A percentile compares a stretch with the other conserved stretches of the same genome.
These are phyloP conservation scores for Solanum sitiens DNA, from an alignment of 257 asterid species.

Conservation along the genomic window DNA sequence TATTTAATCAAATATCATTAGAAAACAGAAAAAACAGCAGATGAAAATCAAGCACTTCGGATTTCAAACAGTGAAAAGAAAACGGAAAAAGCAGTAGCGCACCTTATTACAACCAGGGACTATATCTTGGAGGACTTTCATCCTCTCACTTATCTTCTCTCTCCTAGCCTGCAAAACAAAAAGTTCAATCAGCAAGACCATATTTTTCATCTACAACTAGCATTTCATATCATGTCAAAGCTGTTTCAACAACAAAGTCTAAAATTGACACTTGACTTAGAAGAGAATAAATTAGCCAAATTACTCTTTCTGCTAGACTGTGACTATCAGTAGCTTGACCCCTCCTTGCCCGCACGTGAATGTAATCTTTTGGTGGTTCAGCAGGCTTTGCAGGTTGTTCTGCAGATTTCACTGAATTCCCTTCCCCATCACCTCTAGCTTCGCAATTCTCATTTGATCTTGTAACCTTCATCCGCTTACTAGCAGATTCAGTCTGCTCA, in stretches of 20 bases:
- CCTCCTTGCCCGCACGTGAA: constrained; percentile 44
- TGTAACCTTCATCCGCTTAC: neutral
- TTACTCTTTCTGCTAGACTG: constrained; percentile 48
- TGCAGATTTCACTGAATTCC: constrained; percentile 14
- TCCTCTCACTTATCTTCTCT: constrained; percentile 45
- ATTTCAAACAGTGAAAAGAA: neutral
- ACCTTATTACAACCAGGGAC: constrained; percentile 58
- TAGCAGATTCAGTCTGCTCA: constrained; percentile 5
- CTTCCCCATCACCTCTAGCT: constrained; percentile 20
- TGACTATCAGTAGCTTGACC: constrained; percentile 54
- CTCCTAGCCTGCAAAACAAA: constrained; percentile 30
- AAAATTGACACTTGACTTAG: neutral
- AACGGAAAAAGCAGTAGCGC: neutral
- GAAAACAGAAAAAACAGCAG: neutral
- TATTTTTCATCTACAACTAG: neutral
- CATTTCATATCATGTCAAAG: neutral
- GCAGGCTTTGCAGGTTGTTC: constrained; percentile 18
- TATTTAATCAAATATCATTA: neutral
- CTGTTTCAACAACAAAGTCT: neutral
- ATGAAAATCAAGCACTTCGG: neutral
- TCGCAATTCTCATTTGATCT: neutral
- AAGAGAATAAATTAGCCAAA: neutral
- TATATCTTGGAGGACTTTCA: constrained; percentile 44
- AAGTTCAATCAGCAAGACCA: neutral
- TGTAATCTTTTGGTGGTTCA: constrained; percentile 37